phyloP scores from a whole-genome alignment of 2,329 filamentous ascomycete genomes.

The Thermomyces lanuginosus region DNA sequence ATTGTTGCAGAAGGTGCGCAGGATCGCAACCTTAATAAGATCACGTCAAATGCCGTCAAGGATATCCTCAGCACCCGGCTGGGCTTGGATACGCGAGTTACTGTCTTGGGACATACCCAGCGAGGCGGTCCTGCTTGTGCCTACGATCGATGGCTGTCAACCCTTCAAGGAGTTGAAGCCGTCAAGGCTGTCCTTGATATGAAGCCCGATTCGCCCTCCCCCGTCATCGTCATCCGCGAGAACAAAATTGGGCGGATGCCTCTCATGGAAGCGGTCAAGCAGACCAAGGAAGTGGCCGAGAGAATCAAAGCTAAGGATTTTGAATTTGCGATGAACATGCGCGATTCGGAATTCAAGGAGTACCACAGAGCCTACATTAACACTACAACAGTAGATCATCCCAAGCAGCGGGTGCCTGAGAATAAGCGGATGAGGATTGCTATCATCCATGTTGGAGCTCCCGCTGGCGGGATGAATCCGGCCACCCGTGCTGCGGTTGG shows the following conservation, averaged over 20 bases:
- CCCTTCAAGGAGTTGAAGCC: conserved; percentile 83
- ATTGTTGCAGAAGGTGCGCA: conserved; percentile 93
- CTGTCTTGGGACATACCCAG: conserved; percentile 93
- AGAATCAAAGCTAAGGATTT: conserved; percentile 79
- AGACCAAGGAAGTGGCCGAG: conserved; percentile 69
- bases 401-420: conserved; percentile 49
- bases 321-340: conserved; percentile 66
- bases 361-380: conserved; percentile 83
- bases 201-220: conserved; percentile 74
- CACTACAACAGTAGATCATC: conserved; percentile 67
- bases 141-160: conserved; percentile 86
- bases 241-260: conserved; percentile 92
- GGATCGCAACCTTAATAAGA: conserved; percentile 68
- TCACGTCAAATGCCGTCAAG: conserved; percentile 66
- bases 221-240: conserved; percentile 90
- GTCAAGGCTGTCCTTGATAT: conserved; percentile 83
- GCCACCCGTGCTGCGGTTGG: conserved; percentile 84
- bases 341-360: conserved; percentile 86
- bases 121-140: conserved; percentile 82
- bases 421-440: conserved; percentile 81
- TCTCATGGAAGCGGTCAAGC: conserved; percentile 70
- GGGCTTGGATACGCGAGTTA: conserved; percentile 79
- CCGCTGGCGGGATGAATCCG: conserved; percentile 95
- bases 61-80: conserved; percentile 70
- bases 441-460: conserved; percentile 92